These are phyloP conservation scores for Tilletia caries DNA, from an alignment of 1,284 basidiomycete genomes.

Conservation along the genomic window DNA sequence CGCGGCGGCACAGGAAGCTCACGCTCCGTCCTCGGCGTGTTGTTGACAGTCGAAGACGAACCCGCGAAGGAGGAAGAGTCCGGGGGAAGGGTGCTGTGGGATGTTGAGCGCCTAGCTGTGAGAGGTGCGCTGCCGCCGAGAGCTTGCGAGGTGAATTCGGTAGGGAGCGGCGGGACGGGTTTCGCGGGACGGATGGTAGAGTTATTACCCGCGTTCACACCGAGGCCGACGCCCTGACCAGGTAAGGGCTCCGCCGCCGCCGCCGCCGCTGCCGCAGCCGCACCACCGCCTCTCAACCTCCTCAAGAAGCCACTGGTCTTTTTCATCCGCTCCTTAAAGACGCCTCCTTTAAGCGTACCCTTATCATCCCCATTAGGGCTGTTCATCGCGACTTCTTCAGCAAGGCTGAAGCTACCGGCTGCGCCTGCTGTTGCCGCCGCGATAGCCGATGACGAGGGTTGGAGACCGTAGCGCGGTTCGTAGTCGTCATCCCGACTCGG, in stretches of 20 bases:
- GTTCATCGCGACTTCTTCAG: constrained; percentile 23
- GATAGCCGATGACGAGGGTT: no score
- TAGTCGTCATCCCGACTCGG: constrained; percentile 5
- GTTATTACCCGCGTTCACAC: background rate
- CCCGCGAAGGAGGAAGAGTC: background rate
- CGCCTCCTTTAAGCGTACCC: constrained; percentile 10
- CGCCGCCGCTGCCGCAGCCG: constrained; percentile 19
- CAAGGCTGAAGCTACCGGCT: constrained; percentile 25
- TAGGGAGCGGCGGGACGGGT: background rate
- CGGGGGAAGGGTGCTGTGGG: background rate
- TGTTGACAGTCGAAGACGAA: no score
- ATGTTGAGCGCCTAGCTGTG: background rate
- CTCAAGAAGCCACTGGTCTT: constrained; percentile 47
- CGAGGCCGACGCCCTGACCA: background rate
- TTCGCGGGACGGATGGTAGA: background rate
- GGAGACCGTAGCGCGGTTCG: background rate
- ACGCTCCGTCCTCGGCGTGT: background rate
- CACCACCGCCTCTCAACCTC: constrained; percentile 28
- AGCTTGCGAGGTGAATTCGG: background rate
- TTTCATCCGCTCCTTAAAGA: constrained; percentile 43
- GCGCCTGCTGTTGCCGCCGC: background rate
- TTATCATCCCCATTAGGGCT: constrained; percentile 12
- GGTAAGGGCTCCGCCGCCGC: constrained; percentile 14
- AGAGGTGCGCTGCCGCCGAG: background rate
- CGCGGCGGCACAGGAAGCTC: constrained; percentile 4